Percentiles rank a stretch among this genome's conserved stretches.
These are phyloP conservation scores for Ceratocystis ficicola DNA, from an alignment of 2,329 filamentous ascomycete genomes.

Conservation along the genomic window DNA sequence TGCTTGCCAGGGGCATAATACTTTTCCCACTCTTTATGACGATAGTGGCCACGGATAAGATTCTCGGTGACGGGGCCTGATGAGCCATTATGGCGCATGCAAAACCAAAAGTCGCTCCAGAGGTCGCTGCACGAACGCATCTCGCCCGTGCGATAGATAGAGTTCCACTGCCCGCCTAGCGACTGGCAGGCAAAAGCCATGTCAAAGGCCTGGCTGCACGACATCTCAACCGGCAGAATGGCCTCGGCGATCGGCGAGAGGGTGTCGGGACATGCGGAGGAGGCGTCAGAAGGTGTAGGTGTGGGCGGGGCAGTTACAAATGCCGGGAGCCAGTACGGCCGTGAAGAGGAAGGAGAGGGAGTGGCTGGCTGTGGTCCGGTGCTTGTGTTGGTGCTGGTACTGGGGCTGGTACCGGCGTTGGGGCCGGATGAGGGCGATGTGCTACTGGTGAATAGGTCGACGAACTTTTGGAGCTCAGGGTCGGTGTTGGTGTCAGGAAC, in stretches of 20 bases:
- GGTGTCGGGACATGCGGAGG: constrained; percentile 20
- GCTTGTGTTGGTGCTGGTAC: constrained; percentile 21
- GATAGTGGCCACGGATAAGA: constrained; percentile 55
- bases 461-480: constrained; percentile 44
- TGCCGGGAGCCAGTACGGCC: constrained; percentile 24
- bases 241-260: constrained; percentile 44
- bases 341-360: constrained; percentile 25
- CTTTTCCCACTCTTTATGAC: constrained; percentile 50
- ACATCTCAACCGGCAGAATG: constrained; percentile 70
- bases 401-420: constrained; percentile 23
- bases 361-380: not conserved
- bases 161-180: constrained; percentile 79
- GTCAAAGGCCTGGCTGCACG: constrained; percentile 83
- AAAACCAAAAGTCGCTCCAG: constrained; percentile 95
- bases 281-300: constrained; percentile 21
- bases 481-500: constrained; percentile 28
- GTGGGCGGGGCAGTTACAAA: constrained; percentile 29
- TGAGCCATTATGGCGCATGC: constrained; percentile 64
- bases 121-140: constrained; percentile 68
- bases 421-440: constrained; percentile 25
- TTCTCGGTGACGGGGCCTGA: constrained; percentile 47
- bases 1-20: constrained; percentile 46
- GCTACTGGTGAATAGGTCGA: constrained; percentile 36
- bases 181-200: constrained; percentile 88
- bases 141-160: constrained; percentile 75